phyloP scores from a whole-genome alignment of 306 rosid genomes.

The Medicago truncatula region MtrunA17r5.0-ANR NC_053042.1:14685001-14685500 shows the following conservation, averaged over 20 bases:
- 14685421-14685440: slow-evolving; percentile 32
- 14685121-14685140: slow-evolving; percentile 64
- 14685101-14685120: slow-evolving; percentile 47
- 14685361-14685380: slow-evolving; percentile 57
- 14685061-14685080: slow-evolving; percentile 46
- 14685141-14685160: slow-evolving; percentile 56
- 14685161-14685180: slow-evolving; percentile 85
- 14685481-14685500: slow-evolving; percentile 87
- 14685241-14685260: slow-evolving; percentile 92
- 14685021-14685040: slow-evolving; percentile 60
- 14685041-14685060: slow-evolving; percentile 68
- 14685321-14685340: slow-evolving; percentile 67
- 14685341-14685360: slow-evolving; percentile 66
- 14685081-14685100: slow-evolving; percentile 47
- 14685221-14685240: slow-evolving; percentile 83
- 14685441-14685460: slow-evolving; percentile 70
- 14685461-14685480: slow-evolving; percentile 75
- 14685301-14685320: slow-evolving; percentile 78
- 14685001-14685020: slow-evolving; percentile 83
- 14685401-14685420: slow-evolving; percentile 27
- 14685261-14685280: slow-evolving; percentile 71
- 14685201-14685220: slow-evolving; percentile 94
- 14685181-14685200: slow-evolving; percentile 93
- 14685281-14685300: slow-evolving; percentile 76
- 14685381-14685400: slow-evolving; percentile 30